phyloP scores from a whole-genome alignment of 176 grass and related monocot genomes.

The Echinochloa phyllopogon region DNA sequence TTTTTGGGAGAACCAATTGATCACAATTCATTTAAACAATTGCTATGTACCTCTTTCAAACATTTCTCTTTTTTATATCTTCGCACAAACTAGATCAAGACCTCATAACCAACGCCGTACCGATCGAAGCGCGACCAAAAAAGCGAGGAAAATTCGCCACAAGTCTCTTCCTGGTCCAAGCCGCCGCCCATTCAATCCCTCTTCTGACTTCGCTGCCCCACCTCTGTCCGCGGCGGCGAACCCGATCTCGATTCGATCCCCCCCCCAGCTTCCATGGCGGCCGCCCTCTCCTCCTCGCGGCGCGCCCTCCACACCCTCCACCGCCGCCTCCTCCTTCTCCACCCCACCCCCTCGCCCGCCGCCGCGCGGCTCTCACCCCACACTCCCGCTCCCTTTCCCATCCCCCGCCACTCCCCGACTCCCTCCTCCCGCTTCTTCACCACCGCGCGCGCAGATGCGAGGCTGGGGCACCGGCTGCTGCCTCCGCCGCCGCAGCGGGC shows the following conservation, averaged over 20 bases:
- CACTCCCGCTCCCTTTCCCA: not conserved
- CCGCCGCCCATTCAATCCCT: not conserved
- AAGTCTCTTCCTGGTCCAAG: slow-evolving; percentile 30
- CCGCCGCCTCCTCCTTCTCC: slow-evolving; percentile 47
- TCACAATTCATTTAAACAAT: too few species aligned
- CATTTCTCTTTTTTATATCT: too few species aligned
- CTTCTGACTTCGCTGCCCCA: not conserved
- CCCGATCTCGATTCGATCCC: slow-evolving; percentile 51
- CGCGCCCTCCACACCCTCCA: slow-evolving; percentile 41
- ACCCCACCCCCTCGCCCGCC: not conserved
- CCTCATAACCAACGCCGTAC: not conserved
- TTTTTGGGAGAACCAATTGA: too few species aligned
- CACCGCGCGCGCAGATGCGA: slow-evolving; percentile 29
- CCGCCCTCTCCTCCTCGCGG: slow-evolving; percentile 51
- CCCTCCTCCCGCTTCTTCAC: slow-evolving; percentile 40
- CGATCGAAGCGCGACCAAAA: not conserved
- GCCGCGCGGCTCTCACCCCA: not conserved
- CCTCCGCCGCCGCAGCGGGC: not conserved
- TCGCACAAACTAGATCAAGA: not conserved
- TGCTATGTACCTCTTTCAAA: not conserved
- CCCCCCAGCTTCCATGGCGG: slow-evolving; percentile 43
- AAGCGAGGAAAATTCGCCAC: not conserved
- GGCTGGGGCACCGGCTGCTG: slow-evolving; percentile 8
- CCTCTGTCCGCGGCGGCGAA: not conserved
- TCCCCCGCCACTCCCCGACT: not conserved